phyloP scores from a whole-genome alignment of 306 rosid genomes.

The Vicia villosa region DNA sequence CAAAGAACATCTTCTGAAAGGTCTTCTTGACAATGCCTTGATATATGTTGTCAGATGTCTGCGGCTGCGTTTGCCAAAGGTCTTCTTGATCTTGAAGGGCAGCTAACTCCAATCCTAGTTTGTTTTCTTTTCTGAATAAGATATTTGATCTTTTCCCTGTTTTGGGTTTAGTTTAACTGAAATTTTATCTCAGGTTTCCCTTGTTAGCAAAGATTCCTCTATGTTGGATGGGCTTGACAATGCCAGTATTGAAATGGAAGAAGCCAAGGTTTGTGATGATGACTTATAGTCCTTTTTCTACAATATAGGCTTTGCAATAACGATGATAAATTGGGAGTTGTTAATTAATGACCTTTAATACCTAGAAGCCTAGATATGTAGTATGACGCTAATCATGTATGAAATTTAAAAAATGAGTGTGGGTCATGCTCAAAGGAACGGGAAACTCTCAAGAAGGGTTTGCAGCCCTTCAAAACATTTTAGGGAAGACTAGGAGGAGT shows the following conservation, averaged over 20 bases:
- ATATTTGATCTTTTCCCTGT: slow-evolving; percentile 29
- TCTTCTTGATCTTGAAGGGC: slow-evolving; percentile 97
- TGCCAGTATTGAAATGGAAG: slow-evolving; percentile 96
- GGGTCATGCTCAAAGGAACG: too few relatives aligned
- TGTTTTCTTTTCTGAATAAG: slow-evolving; percentile 18
- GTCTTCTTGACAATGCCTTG: not conserved
- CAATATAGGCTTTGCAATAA: slow-evolving; percentile 4
- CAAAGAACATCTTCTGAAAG: slow-evolving; percentile 28
- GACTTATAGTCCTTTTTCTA: slow-evolving; percentile 15
- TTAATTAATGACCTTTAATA: too few relatives aligned
- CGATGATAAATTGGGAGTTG: slow-evolving; percentile 17
- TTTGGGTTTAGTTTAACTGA: slow-evolving; percentile 46
- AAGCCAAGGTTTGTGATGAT: slow-evolving; percentile 70
- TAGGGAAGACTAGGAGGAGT: too few relatives aligned
- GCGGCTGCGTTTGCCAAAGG: slow-evolving; percentile 99
- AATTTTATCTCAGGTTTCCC: slow-evolving; percentile 69
- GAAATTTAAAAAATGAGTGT: too few relatives aligned
- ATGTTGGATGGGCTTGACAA: slow-evolving; percentile 99
- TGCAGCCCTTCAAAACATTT: too few relatives aligned
- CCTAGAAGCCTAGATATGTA: too few relatives aligned
- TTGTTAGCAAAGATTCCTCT: slow-evolving; percentile 98
- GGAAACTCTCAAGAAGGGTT: too few relatives aligned
- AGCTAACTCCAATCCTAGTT: slow-evolving; percentile 95
- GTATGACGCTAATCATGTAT: too few relatives aligned
- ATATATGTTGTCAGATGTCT: slow-evolving; percentile 76